Conservation (phyloP, 192 early-diverging fungal species). For the Coemansia sp. region DNA sequence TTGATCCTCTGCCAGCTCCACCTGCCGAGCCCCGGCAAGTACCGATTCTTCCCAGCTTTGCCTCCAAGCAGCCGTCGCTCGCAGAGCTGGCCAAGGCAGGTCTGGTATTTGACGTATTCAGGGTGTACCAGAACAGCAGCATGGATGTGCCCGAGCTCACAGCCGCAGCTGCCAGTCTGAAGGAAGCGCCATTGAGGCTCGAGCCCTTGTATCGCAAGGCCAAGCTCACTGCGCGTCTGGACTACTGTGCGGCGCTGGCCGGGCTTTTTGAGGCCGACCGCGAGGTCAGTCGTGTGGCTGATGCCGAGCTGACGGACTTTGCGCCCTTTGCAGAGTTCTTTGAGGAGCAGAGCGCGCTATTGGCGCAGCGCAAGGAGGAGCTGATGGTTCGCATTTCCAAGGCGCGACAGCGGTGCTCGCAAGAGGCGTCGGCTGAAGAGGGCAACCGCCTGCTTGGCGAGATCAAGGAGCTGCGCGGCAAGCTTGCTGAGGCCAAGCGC, state of each 20-base stretch:
- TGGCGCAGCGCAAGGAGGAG: conserved; percentile 25
- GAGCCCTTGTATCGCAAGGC: conserved; percentile 39
- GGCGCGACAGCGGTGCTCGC: conserved; percentile 18
- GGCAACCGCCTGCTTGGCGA: conserved; percentile 14
- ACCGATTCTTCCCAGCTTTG: background rate
- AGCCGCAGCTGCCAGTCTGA: no score
- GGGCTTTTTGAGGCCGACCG: conserved; percentile 41
- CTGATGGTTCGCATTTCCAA: conserved; percentile 29
- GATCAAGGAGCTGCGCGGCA: conserved; percentile 21
- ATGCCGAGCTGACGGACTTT: conserved; percentile 12
- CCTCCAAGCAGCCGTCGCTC: background rate
- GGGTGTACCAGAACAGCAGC: conserved; percentile 20
- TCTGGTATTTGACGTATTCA: conserved; percentile 27
- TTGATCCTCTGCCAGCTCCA: conserved; percentile 27
- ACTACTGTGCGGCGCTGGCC: conserved; percentile 35
- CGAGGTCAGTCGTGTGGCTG: conserved; percentile 19
- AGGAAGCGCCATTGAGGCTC: no score
- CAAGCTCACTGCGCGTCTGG: conserved; percentile 34
- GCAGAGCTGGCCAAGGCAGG: conserved; percentile 39
- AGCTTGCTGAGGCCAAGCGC: conserved; percentile 7
- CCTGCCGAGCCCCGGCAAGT: conserved; percentile 1
- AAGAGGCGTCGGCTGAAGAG: conserved; percentile 16
- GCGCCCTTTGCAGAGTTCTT: conserved; percentile 11
- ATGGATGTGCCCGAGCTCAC: no score
- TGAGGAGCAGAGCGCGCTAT: conserved; percentile 17